Evolutionary conservation across 768 basidiomycete species (phyloP), one percentile per base, ranked within the genome.

Genomic region (Suillus luteus): DNA sequence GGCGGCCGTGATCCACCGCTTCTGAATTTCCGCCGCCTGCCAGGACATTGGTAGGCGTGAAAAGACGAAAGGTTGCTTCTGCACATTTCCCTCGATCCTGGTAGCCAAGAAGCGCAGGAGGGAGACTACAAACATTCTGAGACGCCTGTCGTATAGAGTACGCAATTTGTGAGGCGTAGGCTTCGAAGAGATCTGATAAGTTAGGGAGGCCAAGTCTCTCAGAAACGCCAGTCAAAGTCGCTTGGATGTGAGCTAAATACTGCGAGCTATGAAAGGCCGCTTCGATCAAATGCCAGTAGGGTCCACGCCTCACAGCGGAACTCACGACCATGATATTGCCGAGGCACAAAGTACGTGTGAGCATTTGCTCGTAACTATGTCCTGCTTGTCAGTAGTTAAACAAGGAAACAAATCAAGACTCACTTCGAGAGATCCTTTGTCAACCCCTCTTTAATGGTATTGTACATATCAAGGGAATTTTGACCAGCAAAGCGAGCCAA

Each of bases 271-370:
- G 75, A 66, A 66, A 79, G 68, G 74, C 84, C 7, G 85, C 84
- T 73, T 96, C 94, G 64, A 98, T 78, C 57, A 99, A 72, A 74
- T 96, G 90, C 87, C 91, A 95, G 71, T 96, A 95, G 1, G 94
- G 84, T 4, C 88, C 91, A 17, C 93, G 86, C 33, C 96, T 83
- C 24, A 90, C 84, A 1, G 84, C 83, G 1, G 93, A 89, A 70
- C 88, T 91, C 19, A 86, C 83, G 46, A 97, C 83, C 83, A 93
- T 88, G 66, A 89, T 84, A 75, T 93, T 94, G 33, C 86, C 90
- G 15, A 91, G 79, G 22, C 82, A 86, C 35, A 94, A 79, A 35
- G 88, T 81, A 48, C 89, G 86, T 12, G 89, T 93, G 60, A 91
- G 78, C 80, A 92, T 91, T 43, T 80, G 77, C 72, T 97, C 95